Base-by-base conservation (phyloP, 441 rosid genomes). In the Capsella rubella region DNA sequence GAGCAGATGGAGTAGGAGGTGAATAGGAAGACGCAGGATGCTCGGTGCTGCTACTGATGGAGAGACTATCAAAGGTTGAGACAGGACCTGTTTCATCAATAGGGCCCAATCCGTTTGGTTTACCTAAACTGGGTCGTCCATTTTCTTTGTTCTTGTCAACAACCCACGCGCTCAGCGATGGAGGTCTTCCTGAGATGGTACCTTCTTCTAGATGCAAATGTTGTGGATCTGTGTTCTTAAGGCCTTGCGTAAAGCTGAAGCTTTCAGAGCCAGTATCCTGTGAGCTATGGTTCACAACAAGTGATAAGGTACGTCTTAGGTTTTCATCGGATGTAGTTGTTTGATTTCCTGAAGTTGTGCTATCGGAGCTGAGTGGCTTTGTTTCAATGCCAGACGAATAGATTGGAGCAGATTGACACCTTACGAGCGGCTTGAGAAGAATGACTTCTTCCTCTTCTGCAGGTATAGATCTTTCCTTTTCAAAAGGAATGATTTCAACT, bases 381-480 rank as follows among this genome's bases (percentile, higher is more conserved):
- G 72, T 75, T 45, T 55, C 43, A 14, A 55, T 73, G 40, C 68
- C 55, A 69, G 69, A 79, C 61, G 73, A 77, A 78, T 69, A 72
- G 56, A 85, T 74, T 3, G 99, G 99, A 57, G 90, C 99, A 29
- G 99, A 95, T 56, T 90, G 92, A 83, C 87, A 80, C 74, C 97
- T 86, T 50, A 85, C 80, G 40, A 89, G 92, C 60, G 99, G 99
- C 86, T 89, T 88, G 83, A 95, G 92, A 53, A 95, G 95, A 79
- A 95, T 95, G 77, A 92, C 95, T 84, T 92, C 97, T 81, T 95
- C 97, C 66, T 95, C 99, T 62, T 95, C 99, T 43, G 67, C 18
- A 29, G 79, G 78, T 73, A 71, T 72, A 28, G 87, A 76, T 76
- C 78, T 83, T 43, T 75, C 81, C 35, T 69, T 63, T 72, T 50